Evolutionary conservation across 176 grass and related monocot genomes (phyloP), one percentile per base, ranked within the genome.

Genomic region (Otatea glauca): DNA sequence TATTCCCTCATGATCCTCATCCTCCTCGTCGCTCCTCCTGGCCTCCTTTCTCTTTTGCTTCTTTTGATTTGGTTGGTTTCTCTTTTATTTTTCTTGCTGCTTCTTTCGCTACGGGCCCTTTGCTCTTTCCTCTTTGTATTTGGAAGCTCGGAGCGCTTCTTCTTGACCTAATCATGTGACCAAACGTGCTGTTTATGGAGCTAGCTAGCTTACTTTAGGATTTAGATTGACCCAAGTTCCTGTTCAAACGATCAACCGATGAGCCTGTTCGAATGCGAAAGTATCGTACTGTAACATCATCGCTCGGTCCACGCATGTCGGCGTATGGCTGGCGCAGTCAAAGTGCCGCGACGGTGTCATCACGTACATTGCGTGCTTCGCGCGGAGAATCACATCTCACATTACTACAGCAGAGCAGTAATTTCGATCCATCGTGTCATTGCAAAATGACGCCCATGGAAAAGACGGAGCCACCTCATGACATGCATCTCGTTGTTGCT

Each of bases 61-160:
- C 84, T 70, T 86, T 85, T 89, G 80, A 88, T 90, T 93, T 61
- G 69, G 14, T 84, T 74, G 27, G 14, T 38, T 72, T 65, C 72
- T 80, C 44, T 82, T 65, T 91, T 85, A 58, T 92, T 75, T 81
- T 8, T 12, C 39, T 15, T 16, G 23, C 37, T 84, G 51, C 37
- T 81, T 86, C 88, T 77, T 78, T 82, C 79, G 79, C 85, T 67
- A 83, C 79, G 74, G 21, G 47, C 41, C 25, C 84, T 86, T 83
- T 86, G 67, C 45, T 58, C 65, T 86, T 83, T 5, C 10, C 43
- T 82, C 73, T 66, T 48, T 86, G 58, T 17, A 47, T 73, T 42
- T 66, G 78, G 68, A 80, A 85, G 76, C 70, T 42, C 76, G 8
- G 2, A 51, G 53, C 54, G 38, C 43, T 41, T 23, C 75, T 5